Base-by-base conservation (phyloP, 768 basidiomycete genomes). In the Lactifluus volemus region DNA sequence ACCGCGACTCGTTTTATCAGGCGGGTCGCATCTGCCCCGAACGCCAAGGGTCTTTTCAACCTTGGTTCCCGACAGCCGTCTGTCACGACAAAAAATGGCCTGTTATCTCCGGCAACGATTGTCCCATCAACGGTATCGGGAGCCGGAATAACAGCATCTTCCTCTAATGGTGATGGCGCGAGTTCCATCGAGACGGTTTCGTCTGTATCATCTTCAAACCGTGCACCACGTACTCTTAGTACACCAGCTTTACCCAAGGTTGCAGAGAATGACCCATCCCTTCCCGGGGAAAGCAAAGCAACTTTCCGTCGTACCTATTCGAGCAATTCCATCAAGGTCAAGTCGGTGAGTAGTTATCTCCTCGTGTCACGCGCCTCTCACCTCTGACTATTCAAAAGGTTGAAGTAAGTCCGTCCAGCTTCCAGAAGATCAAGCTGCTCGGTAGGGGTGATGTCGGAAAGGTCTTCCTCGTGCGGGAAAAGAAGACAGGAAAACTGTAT, bases 401-500 rank as follows among this genome's bases (percentile, higher is more conserved):
- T 60, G 95, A 98, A 76, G 96, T 99, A 29, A 83, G 86, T 25
- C 96, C 97, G 58, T 85, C 85, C 51, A 94, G 92, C 73, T 99
- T 99, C 75, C 81, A 88, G 70, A 99, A 99, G 78, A 79, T 98
- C 76, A 97, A 95, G 77, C 81, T 99, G 81, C 81, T 98, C n/a
- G 97, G 97, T 50, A 93, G 97, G 73, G 97, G 97, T 49, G 97
- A 99, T 74, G 97, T 99, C 50, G 97, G 97, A 19, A 90, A 96
- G 72, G 97, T 99, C 45, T 99, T 98, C 76, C 83, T 99, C 49
- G 97, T 99, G 53, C 83, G 89, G 68, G 97, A 99, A 78, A 98
- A 99, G 84, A 98, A 98, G 81, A 86, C 86, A 52, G 83, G 85
- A 68, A 97, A 96, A 75, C 79, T 98, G 64, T 99, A 86, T 75